A percentile compares a stretch with the other conserved stretches of the same genome.
phyloP scores from a whole-genome alignment of 2,329 filamentous ascomycete genomes.

The Cytospora mali region DNA sequence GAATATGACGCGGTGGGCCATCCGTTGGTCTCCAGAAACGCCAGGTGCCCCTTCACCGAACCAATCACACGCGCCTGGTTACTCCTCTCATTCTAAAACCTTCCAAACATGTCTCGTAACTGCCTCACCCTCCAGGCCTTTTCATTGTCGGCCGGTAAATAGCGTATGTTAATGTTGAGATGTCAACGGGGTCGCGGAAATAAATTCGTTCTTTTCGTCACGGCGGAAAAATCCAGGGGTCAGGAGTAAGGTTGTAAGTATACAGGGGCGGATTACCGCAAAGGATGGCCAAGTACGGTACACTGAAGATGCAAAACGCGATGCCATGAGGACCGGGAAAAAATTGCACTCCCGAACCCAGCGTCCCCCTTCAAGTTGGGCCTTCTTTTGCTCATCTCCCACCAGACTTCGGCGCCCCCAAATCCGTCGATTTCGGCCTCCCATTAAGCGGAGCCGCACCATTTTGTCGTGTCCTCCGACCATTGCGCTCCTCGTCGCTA shows the following conservation, averaged over 20 bases:
- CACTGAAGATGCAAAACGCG: constrained; percentile 11
- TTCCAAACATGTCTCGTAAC: background rate
- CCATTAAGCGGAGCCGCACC: constrained; percentile 42
- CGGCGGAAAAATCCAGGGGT: background rate
- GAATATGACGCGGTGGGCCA: background rate
- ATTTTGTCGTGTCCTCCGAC: constrained; percentile 43
- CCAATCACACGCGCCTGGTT: background rate
- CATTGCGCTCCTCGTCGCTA: constrained; percentile 62
- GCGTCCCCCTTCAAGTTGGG: background rate
- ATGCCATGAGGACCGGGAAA: constrained; percentile 14
- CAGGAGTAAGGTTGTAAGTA: constrained; percentile 12
- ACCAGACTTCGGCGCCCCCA: constrained; percentile 50
- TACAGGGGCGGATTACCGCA: constrained; percentile 26
- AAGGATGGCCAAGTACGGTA: constrained; percentile 4
- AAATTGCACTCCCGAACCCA: constrained; percentile 10
- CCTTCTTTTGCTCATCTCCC: constrained; percentile 34
- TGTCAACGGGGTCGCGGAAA: background rate
- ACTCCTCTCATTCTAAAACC: background rate
- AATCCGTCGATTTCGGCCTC: constrained; percentile 48
- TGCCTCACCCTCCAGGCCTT: background rate
- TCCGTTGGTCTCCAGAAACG: constrained; percentile 13
- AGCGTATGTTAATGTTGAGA: background rate
- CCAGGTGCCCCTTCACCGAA: constrained; percentile 3
- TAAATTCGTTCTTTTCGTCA: background rate
- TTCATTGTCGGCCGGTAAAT: background rate